Base-by-base conservation (phyloP, 164 flowering plant species). In the Umbellularia californica region DNA sequence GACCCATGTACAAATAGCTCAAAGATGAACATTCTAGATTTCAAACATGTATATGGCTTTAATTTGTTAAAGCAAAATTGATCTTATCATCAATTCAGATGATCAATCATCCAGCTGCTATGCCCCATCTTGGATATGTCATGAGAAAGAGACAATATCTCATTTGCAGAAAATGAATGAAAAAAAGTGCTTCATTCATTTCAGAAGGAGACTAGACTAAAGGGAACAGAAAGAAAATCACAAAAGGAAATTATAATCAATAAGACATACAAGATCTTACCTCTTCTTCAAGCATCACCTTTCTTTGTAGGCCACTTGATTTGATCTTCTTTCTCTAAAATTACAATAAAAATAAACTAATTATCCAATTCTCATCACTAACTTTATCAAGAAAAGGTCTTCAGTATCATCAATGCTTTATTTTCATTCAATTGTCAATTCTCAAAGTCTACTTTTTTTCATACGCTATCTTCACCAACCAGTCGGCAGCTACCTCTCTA, bases 261-360 rank as follows among this genome's bases (percentile, higher is more conserved):
- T 25, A 64, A 22, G 5, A 22, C 7, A 27, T 1, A 30, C 69
- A 66, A 30, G 10, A 25, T 35, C 76, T 72, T 85, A 89, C 97
- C 95, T 92, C 97, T 77, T 80, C 79, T 80, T 92, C 92, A 71
- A 92, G 90, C 69, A 83, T 89, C 65, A 87, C 86, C 74, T 65
- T 89, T 77, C 78, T 87, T 65, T 83, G 83, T 70, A 79, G 86
- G 69, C 82, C 87, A 72, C 68, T 75, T 19, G 58, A 41, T 78
- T 81, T 87, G 33, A 30, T 30, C 84, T 84, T 86, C 70, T 75
- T 84, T 60, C 75, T 84, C 97, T 92, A 83, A 70, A 35, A 50
- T 55, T 62, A 68, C 41, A 2, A 33, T 1, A 52, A 68, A 70
- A 33, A 3, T 23, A 25, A n/a, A 68, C 1, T 12, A 68, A 17